Percentiles rank a stretch among this genome's conserved stretches.
Evolutionary conservation across 257 asterid species (phyloP).

Genomic region (Solanum peruvianum): DNA sequence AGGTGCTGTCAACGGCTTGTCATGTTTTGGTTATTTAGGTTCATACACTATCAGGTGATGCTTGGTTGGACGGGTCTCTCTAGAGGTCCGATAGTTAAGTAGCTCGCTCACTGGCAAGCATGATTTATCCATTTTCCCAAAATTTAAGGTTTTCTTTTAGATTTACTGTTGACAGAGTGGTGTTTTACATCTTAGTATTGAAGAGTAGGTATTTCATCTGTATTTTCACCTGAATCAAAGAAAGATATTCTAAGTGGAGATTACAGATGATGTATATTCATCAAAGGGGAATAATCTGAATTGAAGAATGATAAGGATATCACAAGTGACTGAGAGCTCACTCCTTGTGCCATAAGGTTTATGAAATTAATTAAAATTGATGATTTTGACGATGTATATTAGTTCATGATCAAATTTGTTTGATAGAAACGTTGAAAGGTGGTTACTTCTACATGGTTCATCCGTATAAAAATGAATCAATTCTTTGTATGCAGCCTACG

Average conservation of each 20-base stretch:
- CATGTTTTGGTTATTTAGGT: not conserved
- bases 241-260: not conserved
- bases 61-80: not conserved
- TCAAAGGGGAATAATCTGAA: not conserved
- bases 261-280: not conserved
- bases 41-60: not conserved
- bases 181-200: not conserved
- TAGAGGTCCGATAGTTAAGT: not conserved
- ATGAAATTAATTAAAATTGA: not conserved
- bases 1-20: not conserved
- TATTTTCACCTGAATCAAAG: not conserved
- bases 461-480: not conserved
- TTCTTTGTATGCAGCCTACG: slow-evolving; percentile 63
- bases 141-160: not conserved
- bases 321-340: not conserved
- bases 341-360: not conserved
- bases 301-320: not conserved
- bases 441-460: not conserved
- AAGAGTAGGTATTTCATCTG: not conserved
- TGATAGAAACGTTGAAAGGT: not conserved
- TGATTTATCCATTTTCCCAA: not conserved
- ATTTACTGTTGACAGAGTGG: not conserved
- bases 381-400: not conserved
- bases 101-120: not conserved
- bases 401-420: not conserved